Base-by-base conservation (phyloP, 2,329 filamentous ascomycete genomes). In the Fonsecaea pugnacius region DNA sequence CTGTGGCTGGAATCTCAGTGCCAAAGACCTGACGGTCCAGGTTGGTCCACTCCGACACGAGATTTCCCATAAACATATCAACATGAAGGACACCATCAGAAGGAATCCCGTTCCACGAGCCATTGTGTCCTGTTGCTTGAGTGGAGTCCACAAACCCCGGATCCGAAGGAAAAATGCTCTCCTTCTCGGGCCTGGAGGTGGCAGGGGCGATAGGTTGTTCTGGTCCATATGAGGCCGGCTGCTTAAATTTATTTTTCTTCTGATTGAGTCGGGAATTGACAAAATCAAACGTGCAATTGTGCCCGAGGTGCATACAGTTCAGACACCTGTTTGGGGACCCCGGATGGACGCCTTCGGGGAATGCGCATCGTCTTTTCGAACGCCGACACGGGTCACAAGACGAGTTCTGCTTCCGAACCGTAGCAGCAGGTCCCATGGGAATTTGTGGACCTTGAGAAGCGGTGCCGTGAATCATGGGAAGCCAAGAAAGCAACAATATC, bases 301-400 rank as follows among this genome's bases (percentile, higher is more conserved):
- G 60, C 1, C 64, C 64, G n/a, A 60, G 57, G 43, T 60, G 60
- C 6, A 50, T 10, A 14, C 64, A 66, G n/a, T 63, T 66, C 43
- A 63, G n/a, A 30, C 64, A 66, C n/a, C 18, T 52, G 24, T 36
- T 38, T n/a, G 55, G 14, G 2, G 38, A 40, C 21, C 57, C 64
- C 24, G 27, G 51, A 32, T 40, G 10, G 30, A 46, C 46, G 1
- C 36, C 33, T 2, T 46, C 27, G 16, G 63, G 50, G 30, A 62
- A 60, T 1, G 36, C 56, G 32, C 64, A 66, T 63, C 60, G 38
- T 58, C 64, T 43, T 38, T 66, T 66, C 18, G 64, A 66, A 12
- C 56, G 64, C 14, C 64, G 64, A 24, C 64, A 66, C 6, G 40
- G 60, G 53, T 66, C 64, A 53, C 64, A 66, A 16, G 64, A 66